A percentile compares a stretch with the other conserved stretches of the same genome.
Evolutionary conservation across 2,329 filamentous ascomycete genomes (phyloP).

Genomic region (Penicillium glabrum): DNA sequence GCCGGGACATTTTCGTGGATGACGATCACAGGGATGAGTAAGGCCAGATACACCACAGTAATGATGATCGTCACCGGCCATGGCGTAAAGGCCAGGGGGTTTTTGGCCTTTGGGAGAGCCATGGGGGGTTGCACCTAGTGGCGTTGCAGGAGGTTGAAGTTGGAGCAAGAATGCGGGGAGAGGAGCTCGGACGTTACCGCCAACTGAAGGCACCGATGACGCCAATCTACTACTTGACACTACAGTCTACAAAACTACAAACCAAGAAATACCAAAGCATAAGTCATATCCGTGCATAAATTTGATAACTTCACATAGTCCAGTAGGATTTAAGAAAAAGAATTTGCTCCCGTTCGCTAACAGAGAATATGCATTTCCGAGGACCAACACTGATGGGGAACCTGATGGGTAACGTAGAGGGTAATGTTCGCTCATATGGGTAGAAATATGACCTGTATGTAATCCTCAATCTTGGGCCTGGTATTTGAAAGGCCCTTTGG

Average conservation of each 20-base stretch:
- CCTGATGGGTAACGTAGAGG: neutral
- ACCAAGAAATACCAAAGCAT: neutral
- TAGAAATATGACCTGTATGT: slow-evolving; percentile 21
- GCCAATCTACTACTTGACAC: neutral
- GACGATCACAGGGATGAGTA: slow-evolving; percentile 70
- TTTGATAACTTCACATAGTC: slow-evolving; percentile 16
- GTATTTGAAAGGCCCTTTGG: neutral
- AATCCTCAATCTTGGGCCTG: slow-evolving; percentile 7
- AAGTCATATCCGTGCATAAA: slow-evolving; percentile 6
- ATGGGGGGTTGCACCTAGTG: slow-evolving; percentile 23
- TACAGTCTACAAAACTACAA: neutral
- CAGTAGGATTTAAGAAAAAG: slow-evolving; percentile 1
- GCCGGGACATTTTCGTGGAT: slow-evolving; percentile 75
- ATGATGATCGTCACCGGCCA: slow-evolving; percentile 79
- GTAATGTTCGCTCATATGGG: slow-evolving; percentile 26
- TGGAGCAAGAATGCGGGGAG: slow-evolving; percentile 24
- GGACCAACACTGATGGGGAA: slow-evolving; percentile 14
- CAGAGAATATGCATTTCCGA: slow-evolving; percentile 31
- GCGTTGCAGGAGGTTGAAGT: slow-evolving; percentile 19
- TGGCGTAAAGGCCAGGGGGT: slow-evolving; percentile 71
- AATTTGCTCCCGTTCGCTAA: slow-evolving; percentile 16
- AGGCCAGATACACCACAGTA: slow-evolving; percentile 71
- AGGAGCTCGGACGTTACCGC: slow-evolving; percentile 12
- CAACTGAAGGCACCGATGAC: slow-evolving; percentile 6
- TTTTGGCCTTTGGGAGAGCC: slow-evolving; percentile 35